Evolutionary conservation across 129 eudicot genomes (phyloP), one percentile per base, ranked within the genome.

Genomic region (Artemisia tridentata): DNA sequence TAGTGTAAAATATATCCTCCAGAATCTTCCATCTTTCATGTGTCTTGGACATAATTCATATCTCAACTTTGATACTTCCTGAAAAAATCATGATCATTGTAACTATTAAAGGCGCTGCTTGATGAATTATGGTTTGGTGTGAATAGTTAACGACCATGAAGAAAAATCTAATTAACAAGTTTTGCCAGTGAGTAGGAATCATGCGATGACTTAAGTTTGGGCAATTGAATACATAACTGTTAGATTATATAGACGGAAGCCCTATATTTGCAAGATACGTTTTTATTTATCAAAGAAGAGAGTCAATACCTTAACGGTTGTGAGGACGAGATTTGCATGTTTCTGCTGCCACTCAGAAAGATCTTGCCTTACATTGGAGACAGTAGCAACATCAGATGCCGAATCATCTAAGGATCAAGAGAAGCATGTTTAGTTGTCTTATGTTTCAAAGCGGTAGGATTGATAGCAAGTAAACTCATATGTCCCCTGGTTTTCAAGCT

Each of bases 261-360:
- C 45, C 45, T 38, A 54, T 20, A 45, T 65, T 16, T 65, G 20
- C 58, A 57, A 12, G 14, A 65, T 65, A 14, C 10, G 12, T 7
- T 52, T 18, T 53, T 21, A 10, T 25, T 48, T 14, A 45, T 52
- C 46, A 23, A 52, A 3, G 56, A 63, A 55, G n/a, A 25, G 67
- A 23, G 64, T 25, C 52, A 1, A 49, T 83, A 86, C 91, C 91
- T 86, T 83, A n/a, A 86, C 84, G 14, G 85, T 68, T 31, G 79
- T 74, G 19, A 86, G 83, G 51, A 86, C 85, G 68, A 86, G 83
- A 57, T 75, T 82, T 72, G 91, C 91, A 80, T 86, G 91, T 52
- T 72, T 80, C 69, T 81, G 88, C 82, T 86, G 91, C 91, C 91
- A 86, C 69, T 86, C 85, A 16, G 91, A 80, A 67, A 86, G 91